These are phyloP conservation scores for Logfia minima DNA, from an alignment of 129 eudicot genomes.

Conservation along the genomic window DNA sequence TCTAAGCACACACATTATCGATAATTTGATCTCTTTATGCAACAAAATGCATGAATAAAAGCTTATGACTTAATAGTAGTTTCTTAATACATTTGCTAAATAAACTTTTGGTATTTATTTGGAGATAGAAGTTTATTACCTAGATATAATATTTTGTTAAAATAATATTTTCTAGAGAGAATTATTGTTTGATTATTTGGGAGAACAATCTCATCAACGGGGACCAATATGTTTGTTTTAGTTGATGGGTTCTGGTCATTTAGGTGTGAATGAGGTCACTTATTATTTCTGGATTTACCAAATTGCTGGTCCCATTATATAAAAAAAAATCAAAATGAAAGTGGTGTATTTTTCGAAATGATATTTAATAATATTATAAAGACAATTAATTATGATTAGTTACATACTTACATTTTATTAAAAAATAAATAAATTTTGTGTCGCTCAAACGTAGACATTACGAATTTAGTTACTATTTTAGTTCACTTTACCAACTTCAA, in stretches of 20 bases:
- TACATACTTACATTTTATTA: neutral
- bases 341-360: neutral
- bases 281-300: constrained; percentile 25
- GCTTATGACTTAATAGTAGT: neutral
- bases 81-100: too few species aligned
- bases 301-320: constrained; percentile 13
- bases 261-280: constrained; percentile 34
- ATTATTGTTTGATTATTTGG: neutral
- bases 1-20: too few species aligned
- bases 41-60: neutral
- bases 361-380: neutral
- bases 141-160: neutral
- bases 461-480: neutral
- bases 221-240: constrained; percentile 26
- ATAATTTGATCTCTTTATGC: neutral
- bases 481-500: neutral
- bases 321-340: neutral
- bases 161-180: neutral
- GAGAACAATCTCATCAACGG: constrained; percentile 34
- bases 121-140: neutral
- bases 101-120: neutral
- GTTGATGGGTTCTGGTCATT: constrained; percentile 34
- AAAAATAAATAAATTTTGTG: neutral
- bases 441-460: neutral
- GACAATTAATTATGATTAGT: neutral